A percentile compares a stretch with the other conserved stretches of the same genome.
These are phyloP conservation scores for Polyporus tsugae DNA, from an alignment of 1,284 basidiomycete genomes.

Conservation along the genomic window DNA sequence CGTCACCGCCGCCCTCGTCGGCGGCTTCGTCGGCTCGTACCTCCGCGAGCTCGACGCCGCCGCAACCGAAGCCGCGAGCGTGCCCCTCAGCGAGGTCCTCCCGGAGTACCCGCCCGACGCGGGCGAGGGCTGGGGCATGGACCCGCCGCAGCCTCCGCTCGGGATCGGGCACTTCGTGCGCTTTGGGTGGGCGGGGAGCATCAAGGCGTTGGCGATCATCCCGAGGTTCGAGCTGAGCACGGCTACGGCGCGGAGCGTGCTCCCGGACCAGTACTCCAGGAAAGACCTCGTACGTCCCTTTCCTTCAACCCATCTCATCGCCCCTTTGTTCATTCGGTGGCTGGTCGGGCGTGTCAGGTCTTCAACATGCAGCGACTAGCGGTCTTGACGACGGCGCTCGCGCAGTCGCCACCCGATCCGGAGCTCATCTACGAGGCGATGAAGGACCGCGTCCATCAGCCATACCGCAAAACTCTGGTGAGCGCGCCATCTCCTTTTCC, in stretches of 20 bases:
- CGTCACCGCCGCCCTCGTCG: slow-evolving; percentile 96
- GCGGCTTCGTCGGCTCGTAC: slow-evolving; percentile 99
- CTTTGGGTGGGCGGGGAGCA: slow-evolving; percentile 88
- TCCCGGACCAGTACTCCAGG: slow-evolving; percentile 86
- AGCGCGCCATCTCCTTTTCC: slow-evolving; percentile 37
- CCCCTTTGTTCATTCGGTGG: background rate
- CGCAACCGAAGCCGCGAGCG: slow-evolving; percentile 81
- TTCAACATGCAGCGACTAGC: slow-evolving; percentile 98
- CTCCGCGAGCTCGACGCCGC: slow-evolving; percentile 88
- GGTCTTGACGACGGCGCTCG: slow-evolving; percentile 96
- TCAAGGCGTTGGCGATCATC: slow-evolving; percentile 95
- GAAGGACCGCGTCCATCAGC: slow-evolving; percentile 99
- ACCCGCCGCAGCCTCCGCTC: slow-evolving; percentile 88
- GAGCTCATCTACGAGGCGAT: slow-evolving; percentile 98
- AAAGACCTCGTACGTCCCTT: slow-evolving; percentile 84
- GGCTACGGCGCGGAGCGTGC: slow-evolving; percentile 90
- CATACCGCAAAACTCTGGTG: slow-evolving; percentile 90
- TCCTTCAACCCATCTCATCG: background rate
- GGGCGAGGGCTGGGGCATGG: slow-evolving; percentile 87
- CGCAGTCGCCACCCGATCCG: slow-evolving; percentile 90
- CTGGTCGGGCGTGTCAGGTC: slow-evolving; percentile 62
- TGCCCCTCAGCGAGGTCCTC: slow-evolving; percentile 95
- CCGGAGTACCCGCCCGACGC: slow-evolving; percentile 97
- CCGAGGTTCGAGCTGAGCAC: slow-evolving; percentile 97
- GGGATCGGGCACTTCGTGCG: slow-evolving; percentile 96